phyloP scores from a whole-genome alignment of 2,329 filamentous ascomycete genomes.

The Fusarium nisikadoi region DNA sequence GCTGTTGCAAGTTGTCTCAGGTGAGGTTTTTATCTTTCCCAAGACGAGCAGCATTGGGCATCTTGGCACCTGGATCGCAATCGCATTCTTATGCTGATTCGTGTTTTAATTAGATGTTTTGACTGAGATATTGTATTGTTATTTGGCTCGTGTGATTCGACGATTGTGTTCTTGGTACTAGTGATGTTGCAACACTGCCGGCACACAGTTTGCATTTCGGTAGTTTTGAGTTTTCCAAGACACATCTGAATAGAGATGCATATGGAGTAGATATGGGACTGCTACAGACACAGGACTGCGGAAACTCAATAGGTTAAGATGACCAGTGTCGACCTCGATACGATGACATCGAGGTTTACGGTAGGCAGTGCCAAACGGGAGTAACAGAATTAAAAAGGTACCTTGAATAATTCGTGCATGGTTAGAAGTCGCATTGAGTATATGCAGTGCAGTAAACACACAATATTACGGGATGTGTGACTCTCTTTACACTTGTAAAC shows the following conservation, averaged over 20 bases:
- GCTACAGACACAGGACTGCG: not conserved
- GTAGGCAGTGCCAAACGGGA: not conserved
- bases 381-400: not conserved
- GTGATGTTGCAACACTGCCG: not conserved
- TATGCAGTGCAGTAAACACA: not conserved
- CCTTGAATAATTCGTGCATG: not conserved
- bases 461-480: not conserved
- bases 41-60: not conserved
- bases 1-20: not conserved
- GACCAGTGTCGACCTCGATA: not conserved
- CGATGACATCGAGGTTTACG: not conserved
- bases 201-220: not conserved
- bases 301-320: not conserved
- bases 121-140: not conserved
- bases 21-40: not conserved
- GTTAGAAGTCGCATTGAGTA: not conserved
- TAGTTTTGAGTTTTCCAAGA: not conserved
- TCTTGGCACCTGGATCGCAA: not conserved
- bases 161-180: not conserved
- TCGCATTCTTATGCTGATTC: not conserved
- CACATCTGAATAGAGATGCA: not conserved
- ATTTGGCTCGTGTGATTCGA: not conserved
- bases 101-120: not conserved
- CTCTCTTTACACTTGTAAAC: no score
- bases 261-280: not conserved